A percentile compares a stretch with the other conserved stretches of the same genome.
phyloP scores from a whole-genome alignment of 2,329 filamentous ascomycete species.

The Nigrospora oryzae region DNA sequence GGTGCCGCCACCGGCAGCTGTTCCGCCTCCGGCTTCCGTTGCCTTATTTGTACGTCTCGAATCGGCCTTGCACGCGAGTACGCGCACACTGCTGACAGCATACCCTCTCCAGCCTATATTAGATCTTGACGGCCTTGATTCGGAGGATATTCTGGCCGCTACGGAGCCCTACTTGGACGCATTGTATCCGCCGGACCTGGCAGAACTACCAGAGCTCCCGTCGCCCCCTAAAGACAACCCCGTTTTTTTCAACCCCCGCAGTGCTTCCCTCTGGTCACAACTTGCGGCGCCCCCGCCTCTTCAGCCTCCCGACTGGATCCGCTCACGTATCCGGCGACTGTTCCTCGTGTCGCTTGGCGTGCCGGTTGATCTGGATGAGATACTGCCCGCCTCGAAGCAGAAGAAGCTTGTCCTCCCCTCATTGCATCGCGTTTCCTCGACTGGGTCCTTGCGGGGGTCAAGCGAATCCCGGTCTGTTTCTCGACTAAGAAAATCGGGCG shows the following conservation, averaged over 20 bases:
- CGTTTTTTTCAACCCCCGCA: constrained; percentile 77
- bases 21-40: constrained; percentile 25
- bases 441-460: constrained; percentile 44
- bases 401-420: constrained; percentile 95
- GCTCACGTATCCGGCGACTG: constrained; percentile 85
- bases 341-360: constrained; percentile 95
- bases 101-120: constrained; percentile 48
- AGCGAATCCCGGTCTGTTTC: constrained; percentile 42
- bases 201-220: constrained; percentile 40
- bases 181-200: constrained; percentile 53
- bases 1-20: constrained; percentile 19
- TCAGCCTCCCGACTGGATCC: constrained; percentile 95
- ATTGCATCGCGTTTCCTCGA: constrained; percentile 34
- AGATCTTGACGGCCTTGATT: constrained; percentile 54
- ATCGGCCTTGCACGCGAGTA: constrained; percentile 16
- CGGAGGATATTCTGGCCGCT: constrained; percentile 51
- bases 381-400: constrained; percentile 91
- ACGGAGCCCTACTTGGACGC: constrained; percentile 59
- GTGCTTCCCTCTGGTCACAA: constrained; percentile 90
- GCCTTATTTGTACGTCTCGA: constrained; percentile 36
- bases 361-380: constrained; percentile 93
- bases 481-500: constrained; percentile 35
- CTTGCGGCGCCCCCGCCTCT: constrained; percentile 89
- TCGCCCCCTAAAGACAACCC: constrained; percentile 46
- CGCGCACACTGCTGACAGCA: constrained; percentile 18